These are phyloP conservation scores for Biscogniauxia sp. DNA, from an alignment of 2,329 filamentous ascomycete species.

Conservation along the genomic window DNA sequence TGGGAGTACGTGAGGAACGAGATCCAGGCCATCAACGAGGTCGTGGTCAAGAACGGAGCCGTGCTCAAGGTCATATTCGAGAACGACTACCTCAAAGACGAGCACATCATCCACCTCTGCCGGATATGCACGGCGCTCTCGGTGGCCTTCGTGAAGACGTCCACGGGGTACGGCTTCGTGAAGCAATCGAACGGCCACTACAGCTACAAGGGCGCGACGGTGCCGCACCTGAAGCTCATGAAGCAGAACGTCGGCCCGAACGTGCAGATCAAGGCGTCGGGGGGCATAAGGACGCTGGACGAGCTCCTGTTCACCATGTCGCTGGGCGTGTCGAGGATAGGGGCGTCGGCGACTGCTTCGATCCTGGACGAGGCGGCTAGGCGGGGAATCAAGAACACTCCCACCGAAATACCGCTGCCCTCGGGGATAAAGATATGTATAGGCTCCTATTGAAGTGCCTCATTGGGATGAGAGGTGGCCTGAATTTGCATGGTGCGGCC, in stretches of 20 bases:
- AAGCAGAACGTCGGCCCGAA: slow-evolving; percentile 39
- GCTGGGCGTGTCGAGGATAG: slow-evolving; percentile 54
- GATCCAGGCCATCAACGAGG: slow-evolving; percentile 48
- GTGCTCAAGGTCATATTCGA: slow-evolving; percentile 62
- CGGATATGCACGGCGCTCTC: slow-evolving; percentile 49
- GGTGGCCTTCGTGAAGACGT: slow-evolving; percentile 60
- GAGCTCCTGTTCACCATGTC: slow-evolving; percentile 53
- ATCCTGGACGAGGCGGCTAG: slow-evolving; percentile 54
- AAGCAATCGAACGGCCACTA: slow-evolving; percentile 52
- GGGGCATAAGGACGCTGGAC: slow-evolving; percentile 55
- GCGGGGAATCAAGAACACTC: slow-evolving; percentile 29
- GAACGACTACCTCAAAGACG: slow-evolving; percentile 52
- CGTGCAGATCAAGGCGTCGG: slow-evolving; percentile 57
- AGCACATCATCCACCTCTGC: slow-evolving; percentile 52
- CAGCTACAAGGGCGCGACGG: slow-evolving; percentile 52
- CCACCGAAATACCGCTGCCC: slow-evolving; percentile 7
- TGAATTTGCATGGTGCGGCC: no score
- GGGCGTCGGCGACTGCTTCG: slow-evolving; percentile 51
- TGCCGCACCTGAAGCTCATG: slow-evolving; percentile 54
- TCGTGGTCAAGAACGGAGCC: slow-evolving; percentile 42
- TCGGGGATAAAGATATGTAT: neutral
- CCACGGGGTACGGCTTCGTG: slow-evolving; percentile 59
- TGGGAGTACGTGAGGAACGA: slow-evolving; percentile 56
- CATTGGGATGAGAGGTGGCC: neutral
- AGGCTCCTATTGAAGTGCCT: neutral